Evolutionary conservation across 805 yeast genomes (phyloP).

Genomic region (Starmerella etchellsii): DNA sequence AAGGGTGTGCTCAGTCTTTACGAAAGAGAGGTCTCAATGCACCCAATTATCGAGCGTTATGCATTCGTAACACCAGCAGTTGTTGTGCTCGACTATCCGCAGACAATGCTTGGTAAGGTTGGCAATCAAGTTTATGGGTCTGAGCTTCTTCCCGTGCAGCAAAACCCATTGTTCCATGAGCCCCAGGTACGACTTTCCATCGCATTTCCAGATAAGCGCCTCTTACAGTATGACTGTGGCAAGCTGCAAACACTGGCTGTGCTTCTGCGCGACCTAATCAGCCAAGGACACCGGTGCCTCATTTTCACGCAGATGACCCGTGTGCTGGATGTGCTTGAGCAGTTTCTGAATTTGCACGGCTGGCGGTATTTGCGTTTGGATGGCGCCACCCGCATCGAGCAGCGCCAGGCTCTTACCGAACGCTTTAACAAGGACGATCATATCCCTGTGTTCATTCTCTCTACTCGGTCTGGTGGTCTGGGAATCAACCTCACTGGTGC

Average conservation of each 20-base stretch:
- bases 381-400: constrained; percentile 96
- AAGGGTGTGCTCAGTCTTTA: constrained; percentile 20
- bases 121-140: neutral
- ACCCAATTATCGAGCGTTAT: constrained; percentile 51
- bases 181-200: constrained; percentile 77
- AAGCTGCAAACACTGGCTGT: constrained; percentile 76
- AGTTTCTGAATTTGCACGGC: constrained; percentile 87
- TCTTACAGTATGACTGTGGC: constrained; percentile 92
- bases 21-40: constrained; percentile 30
- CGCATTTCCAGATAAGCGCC: constrained; percentile 90
- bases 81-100: constrained; percentile 55
- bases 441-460: constrained; percentile 80
- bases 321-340: constrained; percentile 84
- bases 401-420: constrained; percentile 87
- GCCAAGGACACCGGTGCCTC: constrained; percentile 83
- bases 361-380: constrained; percentile 88
- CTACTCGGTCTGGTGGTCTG: constrained; percentile 95
- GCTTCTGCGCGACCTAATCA: constrained; percentile 61
- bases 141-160: constrained; percentile 21
- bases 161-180: constrained; percentile 53
- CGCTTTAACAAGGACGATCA: constrained; percentile 75
- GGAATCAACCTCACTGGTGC: constrained; percentile 98
- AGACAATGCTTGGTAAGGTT: constrained; percentile 18
- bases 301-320: constrained; percentile 98
- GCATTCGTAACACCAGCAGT: constrained; percentile 83